These are phyloP conservation scores for Oxalis stricta DNA, from an alignment of 441 rosid genomes.

Conservation along the genomic window DNA sequence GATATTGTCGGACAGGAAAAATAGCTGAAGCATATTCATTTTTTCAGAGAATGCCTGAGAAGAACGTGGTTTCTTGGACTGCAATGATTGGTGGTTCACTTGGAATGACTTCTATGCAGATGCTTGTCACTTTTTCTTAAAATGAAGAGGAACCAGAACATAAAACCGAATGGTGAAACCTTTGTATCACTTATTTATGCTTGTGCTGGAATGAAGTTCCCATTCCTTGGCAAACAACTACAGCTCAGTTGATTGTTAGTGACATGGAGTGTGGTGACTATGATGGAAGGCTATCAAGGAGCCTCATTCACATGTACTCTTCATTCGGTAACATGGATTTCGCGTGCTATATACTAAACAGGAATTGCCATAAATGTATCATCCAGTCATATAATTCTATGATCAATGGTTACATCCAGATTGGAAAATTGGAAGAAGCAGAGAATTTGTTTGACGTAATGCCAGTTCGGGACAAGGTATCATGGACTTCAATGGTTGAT, in stretches of 20 bases:
- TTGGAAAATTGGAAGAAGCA: constrained; percentile 46
- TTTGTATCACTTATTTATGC: constrained; percentile 64
- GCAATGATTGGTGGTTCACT: constrained; percentile 67
- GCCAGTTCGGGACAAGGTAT: constrained; percentile 38
- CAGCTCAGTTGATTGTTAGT: constrained; percentile 38
- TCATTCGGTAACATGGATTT: constrained; percentile 38
- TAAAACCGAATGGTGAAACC: constrained; percentile 52
- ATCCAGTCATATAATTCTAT: constrained; percentile 47
- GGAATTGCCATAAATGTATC: constrained; percentile 13
- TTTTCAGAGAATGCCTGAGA: constrained; percentile 49
- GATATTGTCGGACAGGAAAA: constrained; percentile 48
- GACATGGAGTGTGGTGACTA: constrained; percentile 33
- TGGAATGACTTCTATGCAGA: constrained; percentile 63
- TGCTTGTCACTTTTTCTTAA: constrained; percentile 49
- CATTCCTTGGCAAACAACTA: constrained; percentile 45
- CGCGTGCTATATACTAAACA: constrained; percentile 29
- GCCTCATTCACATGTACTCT: constrained; percentile 68
- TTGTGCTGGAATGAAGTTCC: constrained; percentile 47
- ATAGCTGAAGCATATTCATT: constrained; percentile 43
- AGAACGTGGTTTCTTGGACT: constrained; percentile 72
- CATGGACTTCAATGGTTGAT: constrained; percentile 74
- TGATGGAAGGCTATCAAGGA: constrained; percentile 49
- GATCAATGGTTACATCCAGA: constrained; percentile 40
- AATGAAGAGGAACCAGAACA: constrained; percentile 26
- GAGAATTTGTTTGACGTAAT: constrained; percentile 30